These are phyloP conservation scores for Ustulina deusta DNA, from an alignment of 2,329 filamentous ascomycete species.

Conservation along the genomic window DNA sequence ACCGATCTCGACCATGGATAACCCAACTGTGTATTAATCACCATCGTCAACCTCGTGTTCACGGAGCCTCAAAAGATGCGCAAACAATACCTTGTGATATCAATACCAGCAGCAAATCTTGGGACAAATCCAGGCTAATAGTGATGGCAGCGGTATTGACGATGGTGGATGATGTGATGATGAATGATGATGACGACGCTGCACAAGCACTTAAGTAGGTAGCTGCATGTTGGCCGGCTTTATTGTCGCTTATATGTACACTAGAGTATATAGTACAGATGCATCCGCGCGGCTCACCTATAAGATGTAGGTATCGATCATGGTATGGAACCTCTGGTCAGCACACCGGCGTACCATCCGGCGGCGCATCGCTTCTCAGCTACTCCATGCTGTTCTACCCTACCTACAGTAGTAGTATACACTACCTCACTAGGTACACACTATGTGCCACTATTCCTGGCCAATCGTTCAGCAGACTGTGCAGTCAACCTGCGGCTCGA, in stretches of 20 bases:
- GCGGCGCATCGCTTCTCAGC: conserved; percentile 23
- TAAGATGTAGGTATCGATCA: background rate
- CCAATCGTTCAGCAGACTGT: conserved; percentile 18
- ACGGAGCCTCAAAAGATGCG: conserved; percentile 33
- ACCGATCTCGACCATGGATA: conserved; percentile 23
- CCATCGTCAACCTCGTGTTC: background rate
- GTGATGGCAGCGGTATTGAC: background rate
- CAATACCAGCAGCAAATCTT: conserved; percentile 1
- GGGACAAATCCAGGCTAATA: background rate
- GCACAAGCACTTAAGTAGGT: background rate
- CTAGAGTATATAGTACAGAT: background rate
- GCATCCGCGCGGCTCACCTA: background rate
- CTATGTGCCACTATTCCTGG: background rate
- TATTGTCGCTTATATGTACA: background rate
- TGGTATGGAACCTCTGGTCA: conserved; percentile 4
- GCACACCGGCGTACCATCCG: background rate
- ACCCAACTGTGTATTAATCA: conserved; percentile 38
- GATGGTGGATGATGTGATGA: conserved; percentile 10
- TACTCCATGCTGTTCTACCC: background rate
- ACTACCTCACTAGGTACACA: no score
- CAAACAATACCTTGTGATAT: conserved; percentile 10
- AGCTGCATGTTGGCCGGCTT: conserved; percentile 11
- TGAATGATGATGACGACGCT: conserved; percentile 14
- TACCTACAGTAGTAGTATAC: no score
- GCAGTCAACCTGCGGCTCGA: background rate